A percentile compares a stretch with the other conserved stretches of the same genome.
These are phyloP conservation scores for Trichothecium sympodiale DNA, from an alignment of 2,329 filamentous ascomycete species.

Conservation along the genomic window DNA sequence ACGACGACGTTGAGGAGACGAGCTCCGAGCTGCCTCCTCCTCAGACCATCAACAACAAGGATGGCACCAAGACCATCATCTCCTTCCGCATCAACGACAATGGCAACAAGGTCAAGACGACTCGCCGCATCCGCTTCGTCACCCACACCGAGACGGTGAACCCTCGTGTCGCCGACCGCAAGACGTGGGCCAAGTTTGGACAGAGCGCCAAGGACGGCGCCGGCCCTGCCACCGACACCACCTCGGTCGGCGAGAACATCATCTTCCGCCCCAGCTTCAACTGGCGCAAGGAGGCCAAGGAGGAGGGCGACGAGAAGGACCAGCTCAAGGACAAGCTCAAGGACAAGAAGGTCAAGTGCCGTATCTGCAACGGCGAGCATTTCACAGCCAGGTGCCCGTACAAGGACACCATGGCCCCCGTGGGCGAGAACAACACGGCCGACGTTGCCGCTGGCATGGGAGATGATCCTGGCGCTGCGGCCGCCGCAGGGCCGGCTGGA, in stretches of 20 bases:
- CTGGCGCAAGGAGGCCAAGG: conserved; percentile 85
- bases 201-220: conserved; percentile 71
- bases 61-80: conserved; percentile 93
- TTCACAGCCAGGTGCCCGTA: conserved; percentile 98
- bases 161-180: conserved; percentile 90
- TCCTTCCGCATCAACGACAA: conserved; percentile 85
- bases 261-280: conserved; percentile 87
- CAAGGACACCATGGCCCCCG: conserved; percentile 97
- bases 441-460: conserved; percentile 46
- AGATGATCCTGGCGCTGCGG: conserved; percentile 36
- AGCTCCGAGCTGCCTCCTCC: conserved; percentile 63
- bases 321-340: conserved; percentile 77
- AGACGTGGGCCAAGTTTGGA: conserved; percentile 89
- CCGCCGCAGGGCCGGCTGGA: conserved; percentile 48
- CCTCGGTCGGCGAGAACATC: conserved; percentile 94
- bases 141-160: conserved; percentile 90
- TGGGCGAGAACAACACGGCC: conserved; percentile 46
- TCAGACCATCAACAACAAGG: conserved; percentile 91
- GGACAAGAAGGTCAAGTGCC: conserved; percentile 99
- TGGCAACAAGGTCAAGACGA: conserved; percentile 94
- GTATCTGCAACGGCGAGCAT: conserved; percentile 97
- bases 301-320: conserved; percentile 64
- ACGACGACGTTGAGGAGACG: conserved; percentile 77
- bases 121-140: conserved; percentile 85
- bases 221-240: conserved; percentile 82